Percentiles rank a stretch among this genome's conserved stretches.
phyloP scores from a whole-genome alignment of 805 yeast species.

The Candida yuanshanica region DNA sequence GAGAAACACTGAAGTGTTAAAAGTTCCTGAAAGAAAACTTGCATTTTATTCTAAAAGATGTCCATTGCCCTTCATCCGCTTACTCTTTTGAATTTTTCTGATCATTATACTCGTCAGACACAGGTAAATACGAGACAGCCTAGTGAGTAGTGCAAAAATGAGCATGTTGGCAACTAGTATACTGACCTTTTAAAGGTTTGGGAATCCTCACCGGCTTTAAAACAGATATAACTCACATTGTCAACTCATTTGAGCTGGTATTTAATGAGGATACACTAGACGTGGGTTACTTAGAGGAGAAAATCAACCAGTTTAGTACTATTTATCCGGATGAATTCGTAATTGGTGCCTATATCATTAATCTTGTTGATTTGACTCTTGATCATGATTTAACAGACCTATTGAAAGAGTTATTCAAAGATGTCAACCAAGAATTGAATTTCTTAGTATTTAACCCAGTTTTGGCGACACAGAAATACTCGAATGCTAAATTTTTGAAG shows the following conservation, averaged over 20 bases:
- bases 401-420: background rate
- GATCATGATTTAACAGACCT: background rate
- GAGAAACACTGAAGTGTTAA: too few species aligned
- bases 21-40: too few species aligned
- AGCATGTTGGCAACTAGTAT: background rate
- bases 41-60: background rate
- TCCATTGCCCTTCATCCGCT: slow-evolving; percentile 7
- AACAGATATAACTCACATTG: background rate
- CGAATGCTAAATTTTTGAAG: slow-evolving; percentile 6
- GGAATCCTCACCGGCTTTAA: slow-evolving; percentile 6
- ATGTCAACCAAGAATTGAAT: background rate
- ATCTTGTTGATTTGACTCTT: background rate
- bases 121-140: slow-evolving; percentile 1
- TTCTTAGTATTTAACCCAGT: slow-evolving; percentile 4
- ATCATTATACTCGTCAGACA: slow-evolving; percentile 6
- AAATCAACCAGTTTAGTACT: slow-evolving; percentile 6
- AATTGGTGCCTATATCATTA: slow-evolving; percentile 10
- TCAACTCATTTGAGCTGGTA: slow-evolving; percentile 11
- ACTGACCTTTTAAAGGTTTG: slow-evolving; percentile 1
- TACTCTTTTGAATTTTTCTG: slow-evolving; percentile 8
- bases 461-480: slow-evolving; percentile 5
- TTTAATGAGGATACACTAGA: background rate
- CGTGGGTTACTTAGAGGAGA: slow-evolving; percentile 4
- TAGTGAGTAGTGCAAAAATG: slow-evolving; percentile 1
- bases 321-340: slow-evolving; percentile 9